Evolutionary conservation across 495 filamentous ascomycete genomes (phyloP), one percentile per base, ranked within the genome.

Genomic region (Trichoderma erinaceum): DNA sequence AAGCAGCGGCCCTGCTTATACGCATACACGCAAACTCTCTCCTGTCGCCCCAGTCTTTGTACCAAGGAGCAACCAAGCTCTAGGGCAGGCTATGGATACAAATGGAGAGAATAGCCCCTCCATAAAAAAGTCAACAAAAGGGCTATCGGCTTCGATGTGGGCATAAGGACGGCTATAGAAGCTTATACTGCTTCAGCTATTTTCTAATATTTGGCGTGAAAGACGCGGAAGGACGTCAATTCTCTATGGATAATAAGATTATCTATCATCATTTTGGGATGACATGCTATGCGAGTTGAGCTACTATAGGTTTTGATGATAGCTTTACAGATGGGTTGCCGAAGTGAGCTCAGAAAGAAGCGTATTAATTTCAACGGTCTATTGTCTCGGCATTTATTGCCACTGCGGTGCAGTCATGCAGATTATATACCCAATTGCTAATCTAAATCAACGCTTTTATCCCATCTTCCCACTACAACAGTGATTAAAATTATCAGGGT

Each of bases 111-210:
- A 3, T 11, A 27, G 21, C 16, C 4, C 15, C 0, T 29, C 56
- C 11, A 7, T 21, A 23, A 5, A 18, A 18, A 15, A 15, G 6
- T 6, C 16, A 29, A 43, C 56, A 41, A 65, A 65, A 27, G 63
- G 63, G 11, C 41, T 65, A 35, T 41, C 18, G 23, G 63, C 18
- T 35, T 65, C 63, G 12, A 43, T 27, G 18, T 65, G 63, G 63
- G 63, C 63, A 25, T 65, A n/a, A 65, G 5, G 35, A 29, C 18
- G 11, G 21, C 8, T 21, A 52, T 23, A 23, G 48, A 21, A 11
- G 44, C 44, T 16, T 16, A 1, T 11, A 38, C 35, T 38, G 4
- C 35, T 38, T 10, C 35, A 10, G 35, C 35, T 7, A 38, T 38
- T 6, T 35, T 35, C 5, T 38, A 10, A 6, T 6, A 35, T 35